These are phyloP conservation scores for Populus hybrid DNA, from an alignment of 441 rosid species.

Conservation along the genomic window DNA sequence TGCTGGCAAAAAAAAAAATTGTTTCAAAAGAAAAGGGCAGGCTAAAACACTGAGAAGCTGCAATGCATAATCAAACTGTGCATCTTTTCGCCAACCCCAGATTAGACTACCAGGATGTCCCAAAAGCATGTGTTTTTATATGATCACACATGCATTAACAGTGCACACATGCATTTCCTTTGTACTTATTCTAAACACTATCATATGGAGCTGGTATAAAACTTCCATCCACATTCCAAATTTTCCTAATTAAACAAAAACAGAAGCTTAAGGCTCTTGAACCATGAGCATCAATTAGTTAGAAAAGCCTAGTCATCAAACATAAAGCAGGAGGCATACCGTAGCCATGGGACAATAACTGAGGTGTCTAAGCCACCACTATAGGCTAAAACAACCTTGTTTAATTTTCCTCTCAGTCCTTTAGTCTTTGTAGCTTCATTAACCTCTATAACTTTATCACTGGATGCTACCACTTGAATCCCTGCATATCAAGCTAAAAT, in stretches of 20 bases:
- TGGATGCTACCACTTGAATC: slow-evolving; percentile 54
- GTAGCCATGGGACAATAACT: slow-evolving; percentile 93
- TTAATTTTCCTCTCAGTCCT: slow-evolving; percentile 70
- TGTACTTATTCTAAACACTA: not conserved
- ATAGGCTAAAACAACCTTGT: slow-evolving; percentile 89
- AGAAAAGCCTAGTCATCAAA: not conserved
- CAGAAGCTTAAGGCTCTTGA: not conserved
- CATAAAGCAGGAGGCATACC: slow-evolving; percentile 37
- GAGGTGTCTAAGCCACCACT: slow-evolving; percentile 97
- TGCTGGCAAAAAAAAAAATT: not conserved
- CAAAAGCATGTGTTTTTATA: not conserved
- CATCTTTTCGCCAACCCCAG: not conserved
- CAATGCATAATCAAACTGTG: not conserved
- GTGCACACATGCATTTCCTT: not conserved
- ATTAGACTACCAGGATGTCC: not conserved
- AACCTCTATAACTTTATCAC: slow-evolving; percentile 30
- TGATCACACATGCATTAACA: not conserved
- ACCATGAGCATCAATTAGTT: not conserved
- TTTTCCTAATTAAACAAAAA: not conserved
- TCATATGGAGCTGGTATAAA: not conserved
- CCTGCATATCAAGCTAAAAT: slow-evolving; percentile 28
- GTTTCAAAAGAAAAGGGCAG: not conserved
- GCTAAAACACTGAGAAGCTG: not conserved
- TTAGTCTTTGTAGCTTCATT: slow-evolving; percentile 31
- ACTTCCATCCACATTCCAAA: not conserved